Conservation (phyloP, 495 filamentous ascomycete genomes). For the Parathielavia appendiculata region DNA sequence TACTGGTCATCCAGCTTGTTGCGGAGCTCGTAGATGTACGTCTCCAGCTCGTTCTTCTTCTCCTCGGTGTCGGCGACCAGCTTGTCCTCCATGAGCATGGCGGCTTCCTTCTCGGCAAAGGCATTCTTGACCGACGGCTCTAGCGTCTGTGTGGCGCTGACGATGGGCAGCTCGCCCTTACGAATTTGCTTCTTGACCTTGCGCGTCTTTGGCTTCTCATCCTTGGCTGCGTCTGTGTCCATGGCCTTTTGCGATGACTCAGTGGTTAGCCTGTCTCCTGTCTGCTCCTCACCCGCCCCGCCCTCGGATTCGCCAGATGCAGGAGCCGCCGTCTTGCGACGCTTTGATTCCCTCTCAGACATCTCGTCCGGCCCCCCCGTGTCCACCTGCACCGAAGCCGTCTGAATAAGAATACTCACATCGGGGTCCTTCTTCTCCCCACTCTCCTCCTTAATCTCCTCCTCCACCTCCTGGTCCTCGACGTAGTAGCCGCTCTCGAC, state of each 20-base stretch:
- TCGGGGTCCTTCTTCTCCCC: constrained; percentile 59
- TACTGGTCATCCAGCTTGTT: constrained; percentile 91
- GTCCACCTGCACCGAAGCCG: constrained; percentile 2
- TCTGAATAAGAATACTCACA: constrained; percentile 50
- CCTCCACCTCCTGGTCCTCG: constrained; percentile 96
- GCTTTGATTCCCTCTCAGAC: constrained; percentile 22
- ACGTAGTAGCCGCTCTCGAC: constrained; percentile 97
- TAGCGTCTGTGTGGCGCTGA: constrained; percentile 72
- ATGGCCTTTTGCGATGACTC: constrained; percentile 60
- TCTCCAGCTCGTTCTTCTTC: constrained; percentile 99
- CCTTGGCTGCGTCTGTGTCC: constrained; percentile 69
- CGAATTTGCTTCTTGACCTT: constrained; percentile 99
- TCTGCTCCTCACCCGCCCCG: constrained; percentile 1
- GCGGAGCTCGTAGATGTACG: constrained; percentile 91
- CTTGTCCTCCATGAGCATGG: constrained; percentile 98
- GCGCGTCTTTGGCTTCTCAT: constrained; percentile 84
- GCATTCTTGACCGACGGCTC: constrained; percentile 61
- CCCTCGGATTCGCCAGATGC: constrained; percentile 16
- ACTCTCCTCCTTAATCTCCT: constrained; percentile 67
- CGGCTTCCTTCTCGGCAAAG: constrained; percentile 70
- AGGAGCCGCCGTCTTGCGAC: constrained; percentile 28
- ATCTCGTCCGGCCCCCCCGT: constrained; percentile 9
- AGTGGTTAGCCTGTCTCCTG: constrained; percentile 21
- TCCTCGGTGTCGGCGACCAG: constrained; percentile 96
- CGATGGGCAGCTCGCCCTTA: constrained; percentile 92